phyloP scores from a whole-genome alignment of 1,139 yeast genomes.

The Hansenula lynferdii region DNA sequence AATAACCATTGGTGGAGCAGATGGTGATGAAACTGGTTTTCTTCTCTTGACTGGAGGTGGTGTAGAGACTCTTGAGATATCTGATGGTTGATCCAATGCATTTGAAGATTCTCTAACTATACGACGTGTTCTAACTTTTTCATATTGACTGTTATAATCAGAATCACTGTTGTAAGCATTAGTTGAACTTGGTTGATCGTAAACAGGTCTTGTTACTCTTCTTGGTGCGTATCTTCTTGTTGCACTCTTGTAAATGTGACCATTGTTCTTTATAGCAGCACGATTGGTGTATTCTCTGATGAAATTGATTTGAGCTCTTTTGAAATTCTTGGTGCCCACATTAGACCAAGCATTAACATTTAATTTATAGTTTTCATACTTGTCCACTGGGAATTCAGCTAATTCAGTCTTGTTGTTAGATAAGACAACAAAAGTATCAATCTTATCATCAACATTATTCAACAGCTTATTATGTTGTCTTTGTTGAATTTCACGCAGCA shows the following conservation, averaged over 20 bases:
- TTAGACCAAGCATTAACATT: constrained; percentile 49
- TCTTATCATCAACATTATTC: constrained; percentile 8
- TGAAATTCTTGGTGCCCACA: constrained; percentile 36
- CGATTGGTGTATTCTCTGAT: constrained; percentile 42
- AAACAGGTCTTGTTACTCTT: constrained; percentile 20
- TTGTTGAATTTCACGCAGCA: neutral
- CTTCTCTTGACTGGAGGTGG: constrained; percentile 36
- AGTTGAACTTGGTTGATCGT: constrained; percentile 20
- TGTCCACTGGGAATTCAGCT: constrained; percentile 41
- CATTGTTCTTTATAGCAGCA: constrained; percentile 15
- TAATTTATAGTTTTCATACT: constrained; percentile 41
- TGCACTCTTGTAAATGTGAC: constrained; percentile 21
- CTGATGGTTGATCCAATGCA: constrained; percentile 20
- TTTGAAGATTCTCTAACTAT: constrained; percentile 36
- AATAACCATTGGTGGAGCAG: constrained; percentile 33
- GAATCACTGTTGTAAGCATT: constrained; percentile 24
- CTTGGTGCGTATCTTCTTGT: constrained; percentile 29
- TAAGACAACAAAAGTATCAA: constrained; percentile 22
- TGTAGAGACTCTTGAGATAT: constrained; percentile 19
- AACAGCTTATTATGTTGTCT: constrained; percentile 11
- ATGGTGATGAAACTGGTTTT: constrained; percentile 29
- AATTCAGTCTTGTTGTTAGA: constrained; percentile 8
- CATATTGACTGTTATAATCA: constrained; percentile 28
- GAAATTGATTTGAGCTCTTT: constrained; percentile 43
- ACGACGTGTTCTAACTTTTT: constrained; percentile 58